Percentiles rank a stretch among this genome's conserved stretches.
These are phyloP conservation scores for Massarina eburnea DNA, from an alignment of 2,329 filamentous ascomycete genomes.

Conservation along the genomic window DNA sequence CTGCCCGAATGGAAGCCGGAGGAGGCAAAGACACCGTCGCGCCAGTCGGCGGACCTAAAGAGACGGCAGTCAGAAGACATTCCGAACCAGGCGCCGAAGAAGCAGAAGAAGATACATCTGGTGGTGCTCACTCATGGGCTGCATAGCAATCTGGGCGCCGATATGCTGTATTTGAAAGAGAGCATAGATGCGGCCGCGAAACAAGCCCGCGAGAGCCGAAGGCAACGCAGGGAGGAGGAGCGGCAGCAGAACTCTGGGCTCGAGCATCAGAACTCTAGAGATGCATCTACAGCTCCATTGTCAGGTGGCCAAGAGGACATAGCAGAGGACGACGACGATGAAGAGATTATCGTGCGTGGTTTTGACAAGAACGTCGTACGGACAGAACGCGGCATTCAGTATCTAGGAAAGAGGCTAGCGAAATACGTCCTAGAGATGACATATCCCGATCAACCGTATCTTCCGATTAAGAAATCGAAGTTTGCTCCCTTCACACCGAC, in stretches of 20 bases:
- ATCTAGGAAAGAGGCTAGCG: conserved; percentile 89
- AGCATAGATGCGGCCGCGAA: conserved; percentile 85
- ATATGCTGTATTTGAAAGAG: conserved; percentile 97
- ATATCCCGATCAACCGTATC: conserved; percentile 88
- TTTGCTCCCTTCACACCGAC: conserved; percentile 51
- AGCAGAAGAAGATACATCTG: conserved; percentile 80
- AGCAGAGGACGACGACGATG: conserved; percentile 62
- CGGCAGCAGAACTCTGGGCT: conserved; percentile 5
- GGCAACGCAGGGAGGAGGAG: conserved; percentile 53
- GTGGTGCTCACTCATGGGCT: conserved; percentile 92
- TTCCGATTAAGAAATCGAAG: conserved; percentile 64
- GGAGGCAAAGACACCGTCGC: conserved; percentile 27
- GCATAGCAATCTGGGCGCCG: conserved; percentile 91
- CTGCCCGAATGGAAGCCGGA: conserved; percentile 64
- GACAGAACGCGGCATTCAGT: conserved; percentile 95
- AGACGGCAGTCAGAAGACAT: conserved; percentile 14
- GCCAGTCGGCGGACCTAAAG: conserved; percentile 28
- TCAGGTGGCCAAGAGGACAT: conserved; percentile 55
- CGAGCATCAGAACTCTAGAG: conserved; percentile 6
- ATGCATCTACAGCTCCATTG: conserved; percentile 48
- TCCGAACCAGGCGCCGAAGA: conserved; percentile 69
- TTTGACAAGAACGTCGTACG: conserved; percentile 87
- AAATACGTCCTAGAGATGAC: conserved; percentile 88
- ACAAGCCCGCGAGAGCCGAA: conserved; percentile 71
- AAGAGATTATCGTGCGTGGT: conserved; percentile 85